A percentile compares a stretch with the other conserved stretches of the same genome.
phyloP scores from a whole-genome alignment of 2,329 filamentous ascomycete species.

The Colletotrichum spaethianum region DNA sequence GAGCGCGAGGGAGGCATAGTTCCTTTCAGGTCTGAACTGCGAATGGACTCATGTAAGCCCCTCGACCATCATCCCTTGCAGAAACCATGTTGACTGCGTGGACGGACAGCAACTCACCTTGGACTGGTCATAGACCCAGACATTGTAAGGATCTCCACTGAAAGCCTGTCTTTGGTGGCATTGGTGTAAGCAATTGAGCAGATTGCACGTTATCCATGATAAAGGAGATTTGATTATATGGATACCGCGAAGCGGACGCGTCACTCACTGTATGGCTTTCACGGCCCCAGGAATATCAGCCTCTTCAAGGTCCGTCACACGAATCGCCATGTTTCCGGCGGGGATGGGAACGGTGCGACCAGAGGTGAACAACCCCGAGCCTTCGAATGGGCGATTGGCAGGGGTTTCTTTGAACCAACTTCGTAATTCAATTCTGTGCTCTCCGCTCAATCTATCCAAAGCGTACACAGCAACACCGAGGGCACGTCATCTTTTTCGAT shows the following conservation, averaged over 20 bases:
- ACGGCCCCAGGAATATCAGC: conserved; percentile 75
- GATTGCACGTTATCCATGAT: not conserved
- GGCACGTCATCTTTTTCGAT: not conserved
- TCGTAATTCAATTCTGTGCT: not conserved
- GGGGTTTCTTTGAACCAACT: not conserved
- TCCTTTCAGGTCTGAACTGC: conserved; percentile 72
- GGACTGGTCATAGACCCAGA: conserved; percentile 73
- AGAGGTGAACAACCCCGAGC: not conserved
- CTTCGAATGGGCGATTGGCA: not conserved
- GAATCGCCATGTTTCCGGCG: conserved; percentile 60
- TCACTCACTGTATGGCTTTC: conserved; percentile 69
- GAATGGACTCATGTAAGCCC: not conserved
- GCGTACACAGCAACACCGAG: not conserved
- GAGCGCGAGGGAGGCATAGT: conserved; percentile 73
- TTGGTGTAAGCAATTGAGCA: not conserved
- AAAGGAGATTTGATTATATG: not conserved
- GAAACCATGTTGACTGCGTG: not conserved
- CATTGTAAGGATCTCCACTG: conserved; percentile 76
- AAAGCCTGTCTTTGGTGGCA: conserved; percentile 64
- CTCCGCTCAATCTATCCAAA: not conserved
- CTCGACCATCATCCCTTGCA: not conserved
- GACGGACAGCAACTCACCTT: conserved; percentile 54
- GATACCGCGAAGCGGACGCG: not conserved
- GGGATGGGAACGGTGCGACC: not conserved
- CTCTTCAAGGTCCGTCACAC: conserved; percentile 68